Base-by-base conservation (phyloP, 2,329 filamentous ascomycete species). In the Colletotrichum somersetense region DNA sequence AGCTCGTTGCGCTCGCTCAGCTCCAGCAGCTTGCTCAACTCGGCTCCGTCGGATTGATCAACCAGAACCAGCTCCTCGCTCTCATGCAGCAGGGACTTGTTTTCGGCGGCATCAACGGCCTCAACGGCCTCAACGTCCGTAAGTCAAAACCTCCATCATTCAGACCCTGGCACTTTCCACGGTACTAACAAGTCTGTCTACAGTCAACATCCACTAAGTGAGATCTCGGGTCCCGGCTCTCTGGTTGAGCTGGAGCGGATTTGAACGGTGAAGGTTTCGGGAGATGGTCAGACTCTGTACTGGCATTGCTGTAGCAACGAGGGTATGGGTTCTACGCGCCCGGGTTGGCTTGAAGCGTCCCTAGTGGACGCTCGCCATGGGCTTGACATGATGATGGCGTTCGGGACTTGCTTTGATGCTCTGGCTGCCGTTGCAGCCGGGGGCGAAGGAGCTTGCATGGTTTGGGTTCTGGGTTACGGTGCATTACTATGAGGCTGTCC, bases 21-120 rank as follows among this genome's bases (percentile, higher is more conserved):
- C 71, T 79, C 16, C 74, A 77, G 72, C 75, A 78, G 62, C 75
- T 79, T 57, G 76, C 77, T 50, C 75, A 74, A 58, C 75, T 79
- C 26, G 72, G 74, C 64, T 69, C 75, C 16, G 66, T 79, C 23
- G 73, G 76, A 30, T 61, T 79, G 55, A 64, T 79, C 61, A 66
- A 59, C 61, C 72, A 70, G 6, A 52, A 74, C n/a, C 73, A 79
- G 56, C 42, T 78, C 30, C 33, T 77, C 11, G 62, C 67, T 14
- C 72, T 78, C 14, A 67, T 78, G 67, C 74, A 76, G 67, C 74
- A 77, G 72, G 75, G 74, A 30, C 67, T 76, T 33, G 55, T 75
- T 14, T 73, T 71, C 62, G 73, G 69, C 55, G 73, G 74, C 11
- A 57, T 75, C 61, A 23, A 48, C n/a, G 73, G 74, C 11, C 56